A percentile compares a stretch with the other conserved stretches of the same genome.
Evolutionary conservation across 1,284 basidiomycete species (phyloP).

Genomic region (Austropuccinia psidii): DNA sequence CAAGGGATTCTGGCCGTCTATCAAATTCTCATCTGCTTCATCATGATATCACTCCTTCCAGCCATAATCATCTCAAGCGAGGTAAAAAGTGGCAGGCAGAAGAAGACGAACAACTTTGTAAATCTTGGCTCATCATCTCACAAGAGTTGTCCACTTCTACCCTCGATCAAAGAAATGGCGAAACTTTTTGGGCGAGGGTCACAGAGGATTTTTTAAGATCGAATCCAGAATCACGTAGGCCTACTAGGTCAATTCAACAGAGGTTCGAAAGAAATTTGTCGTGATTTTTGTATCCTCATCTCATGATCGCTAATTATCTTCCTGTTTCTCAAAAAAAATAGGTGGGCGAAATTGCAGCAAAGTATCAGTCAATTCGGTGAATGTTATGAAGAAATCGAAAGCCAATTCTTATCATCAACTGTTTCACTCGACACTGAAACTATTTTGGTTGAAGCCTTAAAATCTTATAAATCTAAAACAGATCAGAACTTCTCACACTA

Average conservation of each 20-base stretch:
- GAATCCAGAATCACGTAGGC: neutral
- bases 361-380: slow-evolving; percentile 24
- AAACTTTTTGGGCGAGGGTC: slow-evolving; percentile 3
- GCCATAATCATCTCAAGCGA: neutral
- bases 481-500: neutral
- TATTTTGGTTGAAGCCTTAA: neutral
- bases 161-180: neutral
- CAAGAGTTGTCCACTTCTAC: neutral
- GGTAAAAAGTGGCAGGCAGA: slow-evolving; percentile 20
- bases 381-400: neutral
- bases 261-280: slow-evolving; percentile 1
- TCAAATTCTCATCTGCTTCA: too few relatives aligned
- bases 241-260: slow-evolving; percentile 7
- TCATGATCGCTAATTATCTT: neutral
- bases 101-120: neutral
- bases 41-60: too few relatives aligned
- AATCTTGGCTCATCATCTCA: slow-evolving; percentile 1
- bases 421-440: neutral
- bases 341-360: slow-evolving; percentile 15
- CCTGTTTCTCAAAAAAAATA: neutral
- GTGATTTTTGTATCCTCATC: neutral
- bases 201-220: neutral
- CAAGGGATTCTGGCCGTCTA: too few relatives aligned
- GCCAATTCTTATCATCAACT: neutral
- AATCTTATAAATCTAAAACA: neutral